A percentile compares a stretch with the other conserved stretches of the same genome.
These are phyloP conservation scores for Pseudogymnoascus sp. DNA, from an alignment of 2,329 filamentous ascomycete species.

Conservation along the genomic window DNA sequence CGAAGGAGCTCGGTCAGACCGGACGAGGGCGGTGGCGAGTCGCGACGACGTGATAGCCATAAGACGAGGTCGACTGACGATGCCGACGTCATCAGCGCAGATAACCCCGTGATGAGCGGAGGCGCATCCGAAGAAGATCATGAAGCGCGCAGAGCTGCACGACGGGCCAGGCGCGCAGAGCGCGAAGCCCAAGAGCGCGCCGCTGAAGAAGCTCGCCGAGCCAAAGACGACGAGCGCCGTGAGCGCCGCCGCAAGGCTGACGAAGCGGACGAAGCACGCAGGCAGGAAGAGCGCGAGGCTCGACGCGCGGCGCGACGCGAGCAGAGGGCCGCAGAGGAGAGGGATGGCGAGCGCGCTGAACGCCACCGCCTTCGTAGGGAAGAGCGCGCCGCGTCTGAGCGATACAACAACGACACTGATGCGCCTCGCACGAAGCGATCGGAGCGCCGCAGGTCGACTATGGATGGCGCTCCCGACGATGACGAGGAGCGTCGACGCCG, in stretches of 20 bases:
- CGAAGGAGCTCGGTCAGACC: slow-evolving; percentile 45
- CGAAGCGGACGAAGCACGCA: slow-evolving; percentile 47
- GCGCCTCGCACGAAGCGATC: slow-evolving; percentile 34
- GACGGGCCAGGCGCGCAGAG: slow-evolving; percentile 52
- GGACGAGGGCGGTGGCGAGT: slow-evolving; percentile 39
- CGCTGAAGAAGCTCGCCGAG: slow-evolving; percentile 45
- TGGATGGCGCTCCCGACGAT: slow-evolving; percentile 40
- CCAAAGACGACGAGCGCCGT: slow-evolving; percentile 50
- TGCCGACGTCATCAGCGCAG: slow-evolving; percentile 37
- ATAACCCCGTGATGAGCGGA: slow-evolving; percentile 39
- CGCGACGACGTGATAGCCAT: slow-evolving; percentile 29
- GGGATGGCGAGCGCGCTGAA: slow-evolving; percentile 40
- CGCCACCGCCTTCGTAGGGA: slow-evolving; percentile 40
- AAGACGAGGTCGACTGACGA: slow-evolving; percentile 36
- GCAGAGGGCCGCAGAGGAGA: slow-evolving; percentile 34
- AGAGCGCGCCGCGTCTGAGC: slow-evolving; percentile 41
- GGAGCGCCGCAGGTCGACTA: slow-evolving; percentile 43
- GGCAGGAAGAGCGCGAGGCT: slow-evolving; percentile 52
- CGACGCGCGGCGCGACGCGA: slow-evolving; percentile 50
- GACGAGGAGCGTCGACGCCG: slow-evolving; percentile 48
- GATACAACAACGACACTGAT: slow-evolving; percentile 39
- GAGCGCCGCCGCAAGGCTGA: slow-evolving; percentile 50
- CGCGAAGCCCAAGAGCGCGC: slow-evolving; percentile 42
- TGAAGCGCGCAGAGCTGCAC: slow-evolving; percentile 56
- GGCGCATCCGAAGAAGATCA: slow-evolving; percentile 47